Base-by-base conservation (phyloP, 106 monocot genomes). In the Dendrobium nobile region DNA sequence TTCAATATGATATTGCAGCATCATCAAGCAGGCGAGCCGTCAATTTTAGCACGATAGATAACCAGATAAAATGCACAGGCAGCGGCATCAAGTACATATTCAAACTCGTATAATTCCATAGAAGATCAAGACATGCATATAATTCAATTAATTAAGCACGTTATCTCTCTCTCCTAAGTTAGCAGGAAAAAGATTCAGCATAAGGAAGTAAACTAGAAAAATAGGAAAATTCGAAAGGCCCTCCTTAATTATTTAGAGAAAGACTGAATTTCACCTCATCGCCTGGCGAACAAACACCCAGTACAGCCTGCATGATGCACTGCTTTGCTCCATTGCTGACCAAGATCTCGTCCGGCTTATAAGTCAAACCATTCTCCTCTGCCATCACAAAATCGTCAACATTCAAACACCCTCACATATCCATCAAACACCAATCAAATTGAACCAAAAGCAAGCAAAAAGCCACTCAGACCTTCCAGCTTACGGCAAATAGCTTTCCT, bases 251-350 rank as follows among this genome's bases (percentile, higher is more conserved):
- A 24, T 61, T n/a, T 22, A 61, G 22, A 61, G 4, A 61, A 61
- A 56, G 56, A 0, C 61, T 2, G 31, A 54, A 9, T 17, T 61
- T 86, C 51, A 98, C 97, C 89, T 98, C 97, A 84, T 98, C 97
- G 37, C 94, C 94, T 44, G 97, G 97, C 15, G 94, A 94, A 77
- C 97, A 98, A 78, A 98, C 94, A 9, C 94, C 97, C 42, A 92
- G 81, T 41, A 95, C 94, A 0, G 92, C 90, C 80, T 98, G 97
- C 78, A 85, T 58, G 73, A 92, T 88, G 54, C 79, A 79, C 79
- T 98, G 97, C 77, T 98, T 98, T 11, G 97, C 97, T 37, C 97
- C 97, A 88, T 98, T 98, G 84, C 94, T 92, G 24, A 98, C 92
- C 65, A 98, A 79, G 24, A 98, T 92, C 80, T 95, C 89, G 80